phyloP scores from a whole-genome alignment of 306 rosid species.

The Sophora flavescens region DNA sequence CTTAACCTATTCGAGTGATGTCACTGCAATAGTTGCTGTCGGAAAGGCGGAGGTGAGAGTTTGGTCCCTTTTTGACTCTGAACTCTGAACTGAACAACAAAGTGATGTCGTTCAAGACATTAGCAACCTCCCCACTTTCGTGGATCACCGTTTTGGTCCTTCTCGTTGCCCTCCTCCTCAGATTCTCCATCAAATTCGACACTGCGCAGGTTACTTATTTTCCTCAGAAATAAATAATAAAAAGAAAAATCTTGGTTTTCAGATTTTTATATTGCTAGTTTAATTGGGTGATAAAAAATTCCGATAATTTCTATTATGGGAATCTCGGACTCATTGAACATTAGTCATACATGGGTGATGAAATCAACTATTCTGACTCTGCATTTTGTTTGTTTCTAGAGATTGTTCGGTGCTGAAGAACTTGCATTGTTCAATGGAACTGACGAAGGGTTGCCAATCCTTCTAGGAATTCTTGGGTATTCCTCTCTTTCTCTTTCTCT shows the following conservation, averaged over 20 bases:
- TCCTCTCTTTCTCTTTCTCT: conserved; percentile 13
- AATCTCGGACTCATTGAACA: not conserved
- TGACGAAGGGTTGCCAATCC: conserved; percentile 70
- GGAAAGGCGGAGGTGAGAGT: not conserved
- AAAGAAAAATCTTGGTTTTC: conserved; percentile 4
- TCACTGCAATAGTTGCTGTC: too few species aligned
- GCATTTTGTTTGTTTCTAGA: conserved; percentile 55
- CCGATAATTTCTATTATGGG: not conserved
- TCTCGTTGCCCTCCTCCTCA: conserved; percentile 50
- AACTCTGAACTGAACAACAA: not conserved
- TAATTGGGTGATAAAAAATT: conserved; percentile 7
- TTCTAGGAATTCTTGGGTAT: conserved; percentile 94
- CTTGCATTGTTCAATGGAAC: conserved; percentile 89
- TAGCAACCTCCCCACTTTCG: conserved; percentile 54
- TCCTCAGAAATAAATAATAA: not conserved
- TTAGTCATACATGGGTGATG: not conserved
- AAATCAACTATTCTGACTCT: conserved; percentile 48
- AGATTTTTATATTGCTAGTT: not conserved
- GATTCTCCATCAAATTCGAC: conserved; percentile 52
- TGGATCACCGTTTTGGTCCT: conserved; percentile 56
- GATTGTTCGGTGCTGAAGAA: conserved; percentile 72
- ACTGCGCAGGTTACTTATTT: conserved; percentile 49
- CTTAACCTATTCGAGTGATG: too few species aligned
- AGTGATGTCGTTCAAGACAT: conserved; percentile 50
- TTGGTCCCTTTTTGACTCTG: too few species aligned